These are phyloP conservation scores for Lipomyces yamanashiensis DNA, from an alignment of 805 yeast genomes.

Conservation along the genomic window DNA sequence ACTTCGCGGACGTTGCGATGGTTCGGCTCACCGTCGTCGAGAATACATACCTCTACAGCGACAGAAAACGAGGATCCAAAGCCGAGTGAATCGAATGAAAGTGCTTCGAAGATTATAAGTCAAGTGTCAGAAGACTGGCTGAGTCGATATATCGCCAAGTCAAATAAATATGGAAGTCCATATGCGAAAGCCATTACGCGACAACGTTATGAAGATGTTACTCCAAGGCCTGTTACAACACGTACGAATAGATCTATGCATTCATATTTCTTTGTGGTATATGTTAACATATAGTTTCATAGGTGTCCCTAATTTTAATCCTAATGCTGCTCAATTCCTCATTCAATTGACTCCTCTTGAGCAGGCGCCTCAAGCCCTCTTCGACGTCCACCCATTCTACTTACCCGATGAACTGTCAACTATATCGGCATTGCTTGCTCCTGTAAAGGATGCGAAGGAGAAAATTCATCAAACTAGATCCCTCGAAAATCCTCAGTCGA, in stretches of 20 bases:
- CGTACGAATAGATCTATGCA: background rate
- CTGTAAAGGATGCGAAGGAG: constrained; percentile 6
- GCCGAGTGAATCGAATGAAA: too few relatives aligned
- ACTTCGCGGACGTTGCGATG: too few relatives aligned
- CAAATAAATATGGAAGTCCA: background rate
- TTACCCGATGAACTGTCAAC: constrained; percentile 17
- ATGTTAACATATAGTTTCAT: background rate
- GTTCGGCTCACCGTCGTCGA: too few relatives aligned
- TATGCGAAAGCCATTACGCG: background rate
- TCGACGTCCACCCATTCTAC: constrained; percentile 20
- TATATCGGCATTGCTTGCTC: constrained; percentile 14
- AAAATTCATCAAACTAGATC: constrained; percentile 7
- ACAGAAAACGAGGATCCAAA: too few relatives aligned
- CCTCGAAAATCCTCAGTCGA: background rate
- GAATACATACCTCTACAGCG: too few relatives aligned
- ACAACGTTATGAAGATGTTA: background rate
- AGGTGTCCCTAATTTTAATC: constrained; percentile 1
- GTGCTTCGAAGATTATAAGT: background rate
- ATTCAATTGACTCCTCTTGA: background rate
- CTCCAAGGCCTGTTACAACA: background rate
- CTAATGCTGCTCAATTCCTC: background rate
- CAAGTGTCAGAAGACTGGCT: background rate
- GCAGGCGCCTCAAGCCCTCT: background rate
- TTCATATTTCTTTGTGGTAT: background rate
- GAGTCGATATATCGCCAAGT: background rate